These are phyloP conservation scores for Aureobasidium namibiae DNA, from an alignment of 2,329 filamentous ascomycete genomes.

Conservation along the genomic window DNA sequence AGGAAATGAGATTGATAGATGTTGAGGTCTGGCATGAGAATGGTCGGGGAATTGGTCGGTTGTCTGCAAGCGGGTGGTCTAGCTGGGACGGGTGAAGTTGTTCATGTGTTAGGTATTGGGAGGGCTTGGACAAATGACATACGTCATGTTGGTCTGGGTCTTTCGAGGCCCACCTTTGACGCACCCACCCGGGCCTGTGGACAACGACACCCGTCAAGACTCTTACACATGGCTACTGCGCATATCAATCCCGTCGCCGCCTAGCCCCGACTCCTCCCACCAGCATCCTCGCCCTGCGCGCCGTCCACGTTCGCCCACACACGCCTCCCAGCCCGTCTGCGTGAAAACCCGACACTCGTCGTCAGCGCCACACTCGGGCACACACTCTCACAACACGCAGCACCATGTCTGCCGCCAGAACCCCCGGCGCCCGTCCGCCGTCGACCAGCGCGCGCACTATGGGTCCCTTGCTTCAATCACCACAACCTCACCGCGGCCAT, in stretches of 20 bases:
- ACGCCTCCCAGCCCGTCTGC: background rate
- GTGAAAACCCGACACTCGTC: background rate
- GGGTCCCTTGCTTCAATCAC: constrained; percentile 23
- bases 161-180: background rate
- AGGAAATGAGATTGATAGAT: background rate
- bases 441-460: constrained; percentile 20
- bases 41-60: background rate
- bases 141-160: background rate
- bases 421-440: constrained; percentile 11
- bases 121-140: background rate
- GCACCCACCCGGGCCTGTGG: background rate
- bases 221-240: background rate
- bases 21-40: background rate
- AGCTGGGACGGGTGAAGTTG: background rate
- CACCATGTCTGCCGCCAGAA: constrained; percentile 14
- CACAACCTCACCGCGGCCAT: constrained; percentile 18
- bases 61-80: background rate
- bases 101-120: background rate
- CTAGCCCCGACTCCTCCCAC: background rate
- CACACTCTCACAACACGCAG: background rate
- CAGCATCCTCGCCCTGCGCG: background rate
- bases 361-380: background rate
- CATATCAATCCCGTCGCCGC: background rate
- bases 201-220: background rate
- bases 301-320: background rate